Base-by-base conservation (phyloP, 176 grass and related monocot genomes). In the Hsuehochloa calcarea region DNA sequence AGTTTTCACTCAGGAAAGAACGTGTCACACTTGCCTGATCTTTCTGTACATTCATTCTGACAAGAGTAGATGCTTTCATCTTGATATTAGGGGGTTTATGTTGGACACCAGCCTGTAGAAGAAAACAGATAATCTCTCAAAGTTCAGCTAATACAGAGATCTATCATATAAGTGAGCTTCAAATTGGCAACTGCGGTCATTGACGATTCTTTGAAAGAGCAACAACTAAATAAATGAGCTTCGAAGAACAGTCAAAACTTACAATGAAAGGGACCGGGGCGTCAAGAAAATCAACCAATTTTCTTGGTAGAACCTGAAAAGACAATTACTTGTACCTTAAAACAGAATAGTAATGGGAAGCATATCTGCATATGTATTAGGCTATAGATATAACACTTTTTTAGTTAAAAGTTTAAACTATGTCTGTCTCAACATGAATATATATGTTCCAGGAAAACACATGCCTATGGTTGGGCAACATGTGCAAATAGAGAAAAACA, bases 211-310 rank as follows among this genome's bases (percentile, higher is more conserved):
- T 37, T 82, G 6, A 74, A 60, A 71, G 22, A 77, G 19, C 55
- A 83, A 8, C 11, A 68, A 78, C 39, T 55, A 52, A 77, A 86
- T 65, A 66, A 79, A 76, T 84, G 47, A 71, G 29, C 27, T 82
- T 73, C 5, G 47, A 72, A 77, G 64, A 29, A 60, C 44, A 65
- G 67, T 49, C 14, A 38, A 51, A 70, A 84, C 96, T 98, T 91
- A 98, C 96, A 92, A 98, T 90, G 84, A 94, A 98, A 85, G 96
- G 96, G 76, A 98, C 96, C 3, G 96, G 96, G 49, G 96, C 96
- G 84, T 98, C 96, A 85, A 98, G 74, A 67, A 98, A 91, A 87
- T 94, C 96, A 55, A 91, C 45, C 96, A 98, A 86, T 88, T 92
- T 98, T 70, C 40, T 89, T 27, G 96, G 96, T 61, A 98, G 79